Conservation (phyloP, 305 asterid species). For the Fraxinus sp. region DNA sequence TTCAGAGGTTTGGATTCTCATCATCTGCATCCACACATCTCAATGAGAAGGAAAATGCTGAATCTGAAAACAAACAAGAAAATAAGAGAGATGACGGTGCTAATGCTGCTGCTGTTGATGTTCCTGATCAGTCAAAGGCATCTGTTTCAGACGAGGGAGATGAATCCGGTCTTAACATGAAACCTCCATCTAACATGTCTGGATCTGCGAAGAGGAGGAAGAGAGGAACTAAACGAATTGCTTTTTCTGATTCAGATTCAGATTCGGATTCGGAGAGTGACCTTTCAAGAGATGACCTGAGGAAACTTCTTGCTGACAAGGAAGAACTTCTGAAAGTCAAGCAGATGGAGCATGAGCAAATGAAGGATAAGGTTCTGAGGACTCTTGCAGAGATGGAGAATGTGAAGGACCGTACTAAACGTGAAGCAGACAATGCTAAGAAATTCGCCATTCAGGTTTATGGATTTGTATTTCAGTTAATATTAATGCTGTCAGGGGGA, state of each 20-base stretch:
- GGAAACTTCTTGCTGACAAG: slow-evolving; percentile 71
- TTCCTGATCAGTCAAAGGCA: slow-evolving; percentile 16
- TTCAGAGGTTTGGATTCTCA: slow-evolving; percentile 57
- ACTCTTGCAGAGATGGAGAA: slow-evolving; percentile 87
- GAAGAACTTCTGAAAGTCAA: slow-evolving; percentile 54
- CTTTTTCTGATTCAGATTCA: slow-evolving; percentile 51
- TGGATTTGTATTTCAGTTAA: slow-evolving; percentile 10
- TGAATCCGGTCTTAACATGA: slow-evolving; percentile 51
- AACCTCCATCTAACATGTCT: slow-evolving; percentile 25
- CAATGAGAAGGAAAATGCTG: slow-evolving; percentile 49
- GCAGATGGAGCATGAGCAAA: slow-evolving; percentile 58
- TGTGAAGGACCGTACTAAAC: slow-evolving; percentile 72
- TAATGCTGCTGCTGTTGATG: slow-evolving; percentile 26
- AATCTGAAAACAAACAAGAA: slow-evolving; percentile 35
- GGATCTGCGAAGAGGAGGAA: slow-evolving; percentile 31
- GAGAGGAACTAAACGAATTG: slow-evolving; percentile 39
- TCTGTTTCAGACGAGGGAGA: slow-evolving; percentile 37
- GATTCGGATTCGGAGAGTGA: slow-evolving; percentile 64
- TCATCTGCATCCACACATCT: slow-evolving; percentile 64
- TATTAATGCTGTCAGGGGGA: neutral
- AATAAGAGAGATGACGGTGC: slow-evolving; percentile 30
- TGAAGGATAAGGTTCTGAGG: slow-evolving; percentile 81
- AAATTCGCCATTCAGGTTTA: slow-evolving; percentile 87
- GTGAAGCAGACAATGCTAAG: slow-evolving; percentile 85
- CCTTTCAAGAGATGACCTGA: slow-evolving; percentile 74